Evolutionary conservation across 2,329 filamentous ascomycete species (phyloP).

Genomic region (Fusarium pilosicola): DNA sequence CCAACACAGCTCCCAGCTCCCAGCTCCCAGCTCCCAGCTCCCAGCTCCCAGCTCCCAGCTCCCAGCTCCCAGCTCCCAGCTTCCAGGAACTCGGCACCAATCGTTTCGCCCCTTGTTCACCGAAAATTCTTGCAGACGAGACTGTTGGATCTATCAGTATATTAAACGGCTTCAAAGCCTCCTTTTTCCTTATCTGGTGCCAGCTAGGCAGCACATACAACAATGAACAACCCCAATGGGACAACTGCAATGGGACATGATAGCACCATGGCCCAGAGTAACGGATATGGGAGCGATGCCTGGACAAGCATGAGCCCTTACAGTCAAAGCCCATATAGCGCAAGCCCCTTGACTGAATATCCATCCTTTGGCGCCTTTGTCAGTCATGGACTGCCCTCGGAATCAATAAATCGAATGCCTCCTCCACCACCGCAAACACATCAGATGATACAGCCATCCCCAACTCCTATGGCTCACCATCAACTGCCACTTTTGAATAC

Average conservation of each 20-base stretch:
- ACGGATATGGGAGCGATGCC: conserved; percentile 54
- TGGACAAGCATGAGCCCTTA: conserved; percentile 71
- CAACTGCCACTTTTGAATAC: conserved; percentile 76
- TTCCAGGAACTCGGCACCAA: conserved; percentile 12
- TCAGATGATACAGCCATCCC: conserved; percentile 48
- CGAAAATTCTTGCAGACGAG: not conserved
- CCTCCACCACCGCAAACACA: conserved; percentile 61
- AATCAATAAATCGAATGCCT: conserved; percentile 63
- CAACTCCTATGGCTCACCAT: conserved; percentile 62
- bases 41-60: conserved; percentile 2
- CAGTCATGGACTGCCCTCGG: conserved; percentile 61
- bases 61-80: conserved; percentile 10
- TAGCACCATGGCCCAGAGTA: conserved; percentile 46
- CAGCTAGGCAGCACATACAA: conserved; percentile 33
- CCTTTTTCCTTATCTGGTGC: conserved; percentile 21
- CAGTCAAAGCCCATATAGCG: conserved; percentile 65
- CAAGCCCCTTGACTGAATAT: conserved; percentile 73
- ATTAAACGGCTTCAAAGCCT: not conserved
- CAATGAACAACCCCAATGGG: conserved; percentile 50
- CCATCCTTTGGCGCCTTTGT: conserved; percentile 66
- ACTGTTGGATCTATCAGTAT: not conserved
- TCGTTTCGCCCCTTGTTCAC: conserved; percentile 11
- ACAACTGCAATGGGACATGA: conserved; percentile 47
- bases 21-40: not conserved
- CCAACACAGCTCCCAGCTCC: conserved; percentile 18